Conservation (phyloP, 2,329 filamentous ascomycete species). For the Pseudogymnoascus sp. region DNA sequence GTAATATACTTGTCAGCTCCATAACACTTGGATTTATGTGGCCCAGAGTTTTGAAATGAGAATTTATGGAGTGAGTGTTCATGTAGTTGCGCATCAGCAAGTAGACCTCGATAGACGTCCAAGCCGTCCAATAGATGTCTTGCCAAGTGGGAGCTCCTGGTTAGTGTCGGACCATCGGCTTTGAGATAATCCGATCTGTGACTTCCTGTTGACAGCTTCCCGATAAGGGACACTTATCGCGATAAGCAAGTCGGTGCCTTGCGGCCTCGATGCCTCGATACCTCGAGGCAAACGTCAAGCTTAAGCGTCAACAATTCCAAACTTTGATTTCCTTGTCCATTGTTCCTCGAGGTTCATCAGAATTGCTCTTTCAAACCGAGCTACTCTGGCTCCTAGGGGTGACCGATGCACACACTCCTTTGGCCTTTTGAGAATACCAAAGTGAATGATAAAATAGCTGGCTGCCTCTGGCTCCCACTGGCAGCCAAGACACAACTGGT, state of each 20-base stretch:
- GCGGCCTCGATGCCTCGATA: background rate
- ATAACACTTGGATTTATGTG: constrained; percentile 4
- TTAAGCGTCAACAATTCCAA: background rate
- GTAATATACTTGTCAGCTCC: constrained; percentile 1
- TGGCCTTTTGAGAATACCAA: background rate
- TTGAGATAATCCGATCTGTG: background rate
- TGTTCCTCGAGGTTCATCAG: background rate
- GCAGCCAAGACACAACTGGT: background rate
- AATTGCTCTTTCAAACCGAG: background rate
- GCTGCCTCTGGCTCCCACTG: background rate
- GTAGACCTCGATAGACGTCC: constrained; percentile 2
- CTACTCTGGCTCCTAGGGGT: background rate
- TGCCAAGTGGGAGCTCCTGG: constrained; percentile 2
- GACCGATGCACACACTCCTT: background rate
- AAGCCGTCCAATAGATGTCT: constrained; percentile 1
- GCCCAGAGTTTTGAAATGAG: background rate
- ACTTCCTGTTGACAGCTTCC: background rate
- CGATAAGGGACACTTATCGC: background rate
- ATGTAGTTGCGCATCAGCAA: background rate
- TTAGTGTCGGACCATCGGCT: background rate
- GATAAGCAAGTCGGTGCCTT: constrained; percentile 7
- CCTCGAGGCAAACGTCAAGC: background rate
- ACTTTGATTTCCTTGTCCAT: background rate
- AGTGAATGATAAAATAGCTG: background rate
- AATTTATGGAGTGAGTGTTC: constrained; percentile 1